Conservation (phyloP, 345 rosid species). For the Excoecaria agallocha region DNA sequence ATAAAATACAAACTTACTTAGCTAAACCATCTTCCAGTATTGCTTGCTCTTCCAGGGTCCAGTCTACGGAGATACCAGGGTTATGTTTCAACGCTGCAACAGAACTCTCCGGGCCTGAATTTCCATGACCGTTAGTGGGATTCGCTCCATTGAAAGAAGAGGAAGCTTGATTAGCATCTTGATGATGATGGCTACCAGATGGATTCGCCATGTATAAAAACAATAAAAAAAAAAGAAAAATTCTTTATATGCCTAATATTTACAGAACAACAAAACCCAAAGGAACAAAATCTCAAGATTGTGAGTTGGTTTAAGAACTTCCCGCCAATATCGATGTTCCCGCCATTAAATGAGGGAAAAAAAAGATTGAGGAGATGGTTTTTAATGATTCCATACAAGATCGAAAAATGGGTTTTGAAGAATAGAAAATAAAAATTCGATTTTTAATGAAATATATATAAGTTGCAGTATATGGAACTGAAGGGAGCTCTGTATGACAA, state of each 20-base stretch:
- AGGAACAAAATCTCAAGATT: neutral
- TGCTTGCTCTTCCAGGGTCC: conserved; percentile 54
- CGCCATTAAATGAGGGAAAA: conserved; percentile 9
- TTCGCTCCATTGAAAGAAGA: conserved; percentile 39
- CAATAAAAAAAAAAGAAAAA: neutral
- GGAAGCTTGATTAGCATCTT: conserved; percentile 30
- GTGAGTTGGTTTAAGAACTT: neutral
- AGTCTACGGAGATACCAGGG: conserved; percentile 58
- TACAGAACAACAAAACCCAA: neutral
- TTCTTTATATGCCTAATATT: neutral
- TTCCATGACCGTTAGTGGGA: conserved; percentile 28
- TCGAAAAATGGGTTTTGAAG: neutral
- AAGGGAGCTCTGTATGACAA: conserved; percentile 10
- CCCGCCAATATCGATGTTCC: conserved; percentile 11
- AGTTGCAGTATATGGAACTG: neutral
- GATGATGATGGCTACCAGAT: conserved; percentile 48
- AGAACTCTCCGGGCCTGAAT: conserved; percentile 27
- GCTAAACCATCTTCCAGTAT: conserved; percentile 47
- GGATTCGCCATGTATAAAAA: conserved; percentile 48
- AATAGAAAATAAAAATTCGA: neutral
- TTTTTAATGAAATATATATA: neutral
- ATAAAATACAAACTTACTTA: conserved; percentile 33
- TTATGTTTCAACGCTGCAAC: conserved; percentile 48
- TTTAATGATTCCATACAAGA: neutral
- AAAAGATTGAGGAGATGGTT: neutral